Conservation (phyloP, 495 filamentous ascomycete genomes). For the Penicillium roqueforti region DNA sequence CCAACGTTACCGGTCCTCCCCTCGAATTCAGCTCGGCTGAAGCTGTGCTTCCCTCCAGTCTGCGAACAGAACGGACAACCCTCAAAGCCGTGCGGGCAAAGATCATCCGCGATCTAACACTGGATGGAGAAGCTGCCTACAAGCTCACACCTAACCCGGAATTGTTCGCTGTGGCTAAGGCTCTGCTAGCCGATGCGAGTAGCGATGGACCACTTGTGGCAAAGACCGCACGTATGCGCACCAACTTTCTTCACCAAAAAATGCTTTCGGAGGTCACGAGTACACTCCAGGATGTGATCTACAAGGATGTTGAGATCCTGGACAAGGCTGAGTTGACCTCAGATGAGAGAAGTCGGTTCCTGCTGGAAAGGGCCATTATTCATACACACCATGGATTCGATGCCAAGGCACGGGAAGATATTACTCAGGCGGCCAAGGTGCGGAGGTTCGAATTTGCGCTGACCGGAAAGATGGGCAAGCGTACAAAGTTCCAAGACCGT, state of each 20-base stretch:
- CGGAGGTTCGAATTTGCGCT: constrained; percentile 77
- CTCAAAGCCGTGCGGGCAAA: constrained; percentile 40
- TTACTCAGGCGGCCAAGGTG: constrained; percentile 58
- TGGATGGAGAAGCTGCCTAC: constrained; percentile 86
- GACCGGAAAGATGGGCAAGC: constrained; percentile 81
- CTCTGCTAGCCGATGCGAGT: constrained; percentile 34
- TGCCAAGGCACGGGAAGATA: constrained; percentile 63
- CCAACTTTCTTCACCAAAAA: constrained; percentile 84
- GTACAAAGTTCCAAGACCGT: constrained; percentile 87
- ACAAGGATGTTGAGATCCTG: constrained; percentile 45
- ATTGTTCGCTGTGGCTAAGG: constrained; percentile 71
- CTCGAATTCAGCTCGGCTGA: constrained; percentile 52
- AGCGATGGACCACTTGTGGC: constrained; percentile 37
- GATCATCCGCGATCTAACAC: constrained; percentile 60
- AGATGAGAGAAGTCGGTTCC: constrained; percentile 55
- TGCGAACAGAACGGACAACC: constrained; percentile 26
- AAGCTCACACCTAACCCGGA: constrained; percentile 77
- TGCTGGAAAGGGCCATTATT: constrained; percentile 78
- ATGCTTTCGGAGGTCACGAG: constrained; percentile 75
- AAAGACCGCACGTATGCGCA: constrained; percentile 53
- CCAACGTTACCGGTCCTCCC: constrained; percentile 85
- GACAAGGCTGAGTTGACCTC: constrained; percentile 37
- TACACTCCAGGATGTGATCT: constrained; percentile 55
- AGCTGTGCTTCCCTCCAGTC: constrained; percentile 49
- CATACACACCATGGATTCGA: constrained; percentile 85